Conservation (phyloP, 140 eudicot species). For the Oenanthe javanica region DNA sequence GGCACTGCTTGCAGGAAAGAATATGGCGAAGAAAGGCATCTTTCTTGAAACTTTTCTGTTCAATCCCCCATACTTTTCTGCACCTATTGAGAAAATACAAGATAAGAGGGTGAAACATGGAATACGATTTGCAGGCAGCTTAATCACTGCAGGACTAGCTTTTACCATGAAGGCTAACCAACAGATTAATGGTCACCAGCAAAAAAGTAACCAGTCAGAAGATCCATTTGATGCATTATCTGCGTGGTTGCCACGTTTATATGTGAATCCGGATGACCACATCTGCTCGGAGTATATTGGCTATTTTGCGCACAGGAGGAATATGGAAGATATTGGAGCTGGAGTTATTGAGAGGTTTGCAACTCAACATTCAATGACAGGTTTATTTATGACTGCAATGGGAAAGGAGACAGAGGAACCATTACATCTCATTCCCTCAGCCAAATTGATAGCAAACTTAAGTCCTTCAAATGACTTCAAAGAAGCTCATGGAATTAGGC, state of each 20-base stretch:
- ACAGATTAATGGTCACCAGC: conserved; percentile 10
- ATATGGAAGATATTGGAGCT: conserved; percentile 83
- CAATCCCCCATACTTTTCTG: conserved; percentile 79
- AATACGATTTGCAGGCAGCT: conserved; percentile 75
- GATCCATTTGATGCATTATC: conserved; percentile 48
- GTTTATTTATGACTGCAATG: conserved; percentile 50
- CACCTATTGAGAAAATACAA: conserved; percentile 77
- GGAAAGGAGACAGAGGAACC: conserved; percentile 73
- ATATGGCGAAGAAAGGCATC: conserved; percentile 57
- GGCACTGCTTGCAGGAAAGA: conserved; percentile 84
- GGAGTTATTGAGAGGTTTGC: conserved; percentile 76
- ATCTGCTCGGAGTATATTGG: conserved; percentile 82
- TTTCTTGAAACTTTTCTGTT: conserved; percentile 69
- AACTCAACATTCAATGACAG: conserved; percentile 73
- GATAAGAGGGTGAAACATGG: conserved; percentile 67
- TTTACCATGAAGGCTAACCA: conserved; percentile 45
- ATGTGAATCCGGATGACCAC: conserved; percentile 72
- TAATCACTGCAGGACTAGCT: conserved; percentile 93
- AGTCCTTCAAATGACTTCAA: conserved; percentile 50
- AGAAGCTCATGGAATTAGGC: conserved; percentile 84
- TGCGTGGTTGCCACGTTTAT: conserved; percentile 63
- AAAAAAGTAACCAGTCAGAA: conserved; percentile 20
- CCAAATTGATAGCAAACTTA: conserved; percentile 41
- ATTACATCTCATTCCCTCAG: conserved; percentile 79
- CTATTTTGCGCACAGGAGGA: conserved; percentile 73